A percentile compares a stretch with the other conserved stretches of the same genome.
phyloP scores from a whole-genome alignment of 2,329 filamentous ascomycete species.

The Apiospora sp. region DNA sequence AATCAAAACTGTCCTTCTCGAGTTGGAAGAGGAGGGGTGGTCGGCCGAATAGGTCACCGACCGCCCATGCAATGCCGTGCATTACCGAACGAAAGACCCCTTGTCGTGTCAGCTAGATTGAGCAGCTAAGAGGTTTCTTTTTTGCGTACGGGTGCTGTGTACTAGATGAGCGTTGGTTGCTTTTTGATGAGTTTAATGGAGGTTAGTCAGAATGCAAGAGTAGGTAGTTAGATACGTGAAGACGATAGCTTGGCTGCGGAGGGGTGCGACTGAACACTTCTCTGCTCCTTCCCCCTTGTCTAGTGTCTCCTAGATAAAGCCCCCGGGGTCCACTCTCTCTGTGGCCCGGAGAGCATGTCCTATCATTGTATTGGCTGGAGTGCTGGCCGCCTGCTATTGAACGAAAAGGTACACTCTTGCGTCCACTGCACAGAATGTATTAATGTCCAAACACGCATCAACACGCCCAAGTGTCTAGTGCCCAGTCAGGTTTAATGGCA shows the following conservation, averaged over 20 bases:
- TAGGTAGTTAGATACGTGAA: not conserved
- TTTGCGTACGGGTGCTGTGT: not conserved
- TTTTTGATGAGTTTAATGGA: not conserved
- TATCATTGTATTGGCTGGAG: not conserved
- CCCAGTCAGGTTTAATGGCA: not conserved
- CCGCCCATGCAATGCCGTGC: not conserved
- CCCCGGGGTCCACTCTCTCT: not conserved
- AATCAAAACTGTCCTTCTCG: not conserved
- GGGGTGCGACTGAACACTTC: slow-evolving; percentile 1
- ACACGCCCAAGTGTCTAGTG: not conserved
- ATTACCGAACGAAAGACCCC: not conserved
- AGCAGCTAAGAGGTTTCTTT: not conserved
- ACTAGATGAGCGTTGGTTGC: not conserved
- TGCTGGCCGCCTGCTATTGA: not conserved
- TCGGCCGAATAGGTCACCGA: not conserved
- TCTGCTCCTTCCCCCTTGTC: not conserved
- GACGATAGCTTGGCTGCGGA: not conserved
- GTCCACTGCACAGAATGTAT: not conserved
- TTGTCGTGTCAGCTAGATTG: slow-evolving; percentile 2
- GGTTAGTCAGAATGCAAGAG: not conserved
- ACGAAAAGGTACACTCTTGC: not conserved
- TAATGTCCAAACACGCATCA: not conserved
- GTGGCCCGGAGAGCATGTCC: not conserved
- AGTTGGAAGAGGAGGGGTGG: not conserved
- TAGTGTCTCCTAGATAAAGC: not conserved